A percentile compares a stretch with the other conserved stretches of the same genome.
Evolutionary conservation across 495 filamentous ascomycete genomes (phyloP).

Genomic region (Trichoderma reesei): DNA sequence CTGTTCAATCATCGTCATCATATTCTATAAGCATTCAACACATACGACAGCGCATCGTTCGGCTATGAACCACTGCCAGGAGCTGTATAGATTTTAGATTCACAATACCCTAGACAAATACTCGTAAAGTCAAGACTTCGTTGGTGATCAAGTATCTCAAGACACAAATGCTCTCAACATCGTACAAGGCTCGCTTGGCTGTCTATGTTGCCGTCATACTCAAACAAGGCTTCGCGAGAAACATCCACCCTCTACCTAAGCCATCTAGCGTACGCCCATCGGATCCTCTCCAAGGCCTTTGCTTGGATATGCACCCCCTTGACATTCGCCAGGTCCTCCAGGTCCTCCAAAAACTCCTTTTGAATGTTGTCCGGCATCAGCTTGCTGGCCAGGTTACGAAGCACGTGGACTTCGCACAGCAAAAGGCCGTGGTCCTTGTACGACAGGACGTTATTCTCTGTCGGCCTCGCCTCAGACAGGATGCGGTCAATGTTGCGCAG

Average conservation of each 20-base stretch:
- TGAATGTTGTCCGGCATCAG: constrained; percentile 61
- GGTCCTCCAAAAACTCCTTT: constrained; percentile 75
- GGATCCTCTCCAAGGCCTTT: constrained; percentile 67
- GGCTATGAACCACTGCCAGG: not conserved
- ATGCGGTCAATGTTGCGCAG: constrained; percentile 82
- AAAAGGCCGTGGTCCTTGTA: constrained; percentile 89
- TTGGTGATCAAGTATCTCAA: not conserved
- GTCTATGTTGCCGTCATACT: not conserved
- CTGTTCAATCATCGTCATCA: too few relatives aligned
- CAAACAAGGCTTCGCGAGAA: not conserved
- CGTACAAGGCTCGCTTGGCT: not conserved
- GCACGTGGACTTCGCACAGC: constrained; percentile 74
- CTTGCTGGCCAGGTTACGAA: constrained; percentile 54
- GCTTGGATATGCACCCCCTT: constrained; percentile 65
- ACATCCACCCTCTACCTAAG: constrained; percentile 20
- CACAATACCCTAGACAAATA: too few relatives aligned
- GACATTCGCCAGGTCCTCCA: constrained; percentile 71
- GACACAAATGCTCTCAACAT: not conserved
- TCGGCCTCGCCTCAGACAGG: constrained; percentile 53
- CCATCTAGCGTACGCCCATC: constrained; percentile 81
- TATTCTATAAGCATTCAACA: not conserved
- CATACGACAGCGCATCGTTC: not conserved
- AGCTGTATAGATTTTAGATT: too few relatives aligned
- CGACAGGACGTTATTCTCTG: constrained; percentile 53
- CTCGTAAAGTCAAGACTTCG: not conserved